These are phyloP conservation scores for Gynandropsis gynandra DNA, from an alignment of 345 rosid species.

Conservation along the genomic window DNA sequence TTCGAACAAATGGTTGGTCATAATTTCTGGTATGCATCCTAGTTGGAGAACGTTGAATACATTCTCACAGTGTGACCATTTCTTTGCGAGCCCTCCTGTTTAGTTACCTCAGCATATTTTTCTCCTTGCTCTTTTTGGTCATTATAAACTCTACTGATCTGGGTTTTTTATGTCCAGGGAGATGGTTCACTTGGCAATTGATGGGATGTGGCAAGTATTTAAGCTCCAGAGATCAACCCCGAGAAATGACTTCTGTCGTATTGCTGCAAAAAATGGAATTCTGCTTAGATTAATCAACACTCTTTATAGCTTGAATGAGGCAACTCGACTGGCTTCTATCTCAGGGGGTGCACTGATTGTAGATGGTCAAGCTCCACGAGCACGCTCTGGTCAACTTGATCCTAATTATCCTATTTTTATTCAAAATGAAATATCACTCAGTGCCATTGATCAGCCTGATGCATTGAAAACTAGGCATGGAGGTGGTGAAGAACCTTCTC, in stretches of 20 bases:
- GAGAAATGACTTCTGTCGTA: slow-evolving; percentile 74
- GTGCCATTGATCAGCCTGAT: slow-evolving; percentile 59
- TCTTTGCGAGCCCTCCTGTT: slow-evolving; percentile 9
- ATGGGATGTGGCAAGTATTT: slow-evolving; percentile 99
- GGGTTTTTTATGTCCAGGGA: slow-evolving; percentile 58
- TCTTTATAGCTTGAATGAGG: slow-evolving; percentile 77
- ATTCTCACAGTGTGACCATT: background rate
- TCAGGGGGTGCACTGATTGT: slow-evolving; percentile 46
- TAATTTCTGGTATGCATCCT: slow-evolving; percentile 4
- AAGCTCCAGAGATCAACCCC: slow-evolving; percentile 90
- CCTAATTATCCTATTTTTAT: slow-evolving; percentile 44
- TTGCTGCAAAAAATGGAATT: slow-evolving; percentile 75
- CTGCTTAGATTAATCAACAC: slow-evolving; percentile 66
- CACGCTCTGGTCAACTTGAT: slow-evolving; percentile 63
- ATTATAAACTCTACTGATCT: slow-evolving; percentile 25
- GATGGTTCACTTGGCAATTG: slow-evolving; percentile 98
- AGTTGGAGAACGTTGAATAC: slow-evolving; percentile 4
- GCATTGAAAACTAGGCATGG: slow-evolving; percentile 49
- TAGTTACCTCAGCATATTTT: slow-evolving; percentile 7
- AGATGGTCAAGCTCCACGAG: slow-evolving; percentile 46
- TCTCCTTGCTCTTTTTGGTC: slow-evolving; percentile 1
- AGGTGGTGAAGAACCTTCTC: slow-evolving; percentile 61
- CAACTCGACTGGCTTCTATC: slow-evolving; percentile 65
- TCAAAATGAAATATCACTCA: slow-evolving; percentile 49
- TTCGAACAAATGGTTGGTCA: background rate